phyloP scores from a whole-genome alignment of 495 filamentous ascomycete species.

The Aspergillus bridgeri region DNA sequence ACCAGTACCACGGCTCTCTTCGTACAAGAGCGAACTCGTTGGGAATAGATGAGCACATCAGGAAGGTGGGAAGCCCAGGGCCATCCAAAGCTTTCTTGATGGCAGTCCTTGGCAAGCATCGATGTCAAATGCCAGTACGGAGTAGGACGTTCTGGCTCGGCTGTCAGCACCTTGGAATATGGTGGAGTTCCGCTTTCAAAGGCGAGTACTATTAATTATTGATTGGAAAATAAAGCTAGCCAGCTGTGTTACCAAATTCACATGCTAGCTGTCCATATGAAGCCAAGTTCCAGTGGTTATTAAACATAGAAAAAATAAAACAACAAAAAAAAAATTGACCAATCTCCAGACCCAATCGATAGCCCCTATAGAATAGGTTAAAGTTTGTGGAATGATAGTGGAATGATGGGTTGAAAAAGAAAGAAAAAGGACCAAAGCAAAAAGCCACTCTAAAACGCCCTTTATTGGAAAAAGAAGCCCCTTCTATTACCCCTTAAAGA shows the following conservation, averaged over 20 bases:
- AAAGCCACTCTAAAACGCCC: constrained; percentile 1
- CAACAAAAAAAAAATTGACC: neutral
- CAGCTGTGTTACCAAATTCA: neutral
- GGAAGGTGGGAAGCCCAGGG: neutral
- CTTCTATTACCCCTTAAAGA: constrained; percentile 8
- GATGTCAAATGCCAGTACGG: neutral
- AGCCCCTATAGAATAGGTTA: neutral
- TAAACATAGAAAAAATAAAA: neutral
- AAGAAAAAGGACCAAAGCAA: neutral
- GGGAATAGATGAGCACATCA: neutral
- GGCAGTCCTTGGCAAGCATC: neutral
- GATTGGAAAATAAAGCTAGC: neutral
- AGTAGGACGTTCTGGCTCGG: neutral
- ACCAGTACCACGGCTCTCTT: too few relatives aligned
- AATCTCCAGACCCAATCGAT: neutral
- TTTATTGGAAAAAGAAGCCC: constrained; percentile 7
- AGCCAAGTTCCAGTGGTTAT: too few relatives aligned
- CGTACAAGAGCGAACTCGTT: too few relatives aligned
- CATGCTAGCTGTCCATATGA: too few relatives aligned
- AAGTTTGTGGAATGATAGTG: neutral
- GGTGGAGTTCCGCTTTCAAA: neutral
- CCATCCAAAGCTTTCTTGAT: neutral
- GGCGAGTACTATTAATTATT: neutral
- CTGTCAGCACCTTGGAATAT: neutral
- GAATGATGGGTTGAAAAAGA: too few relatives aligned